Conservation (phyloP, 805 yeast genomes). For the Pichia thaimueangensis region DNA sequence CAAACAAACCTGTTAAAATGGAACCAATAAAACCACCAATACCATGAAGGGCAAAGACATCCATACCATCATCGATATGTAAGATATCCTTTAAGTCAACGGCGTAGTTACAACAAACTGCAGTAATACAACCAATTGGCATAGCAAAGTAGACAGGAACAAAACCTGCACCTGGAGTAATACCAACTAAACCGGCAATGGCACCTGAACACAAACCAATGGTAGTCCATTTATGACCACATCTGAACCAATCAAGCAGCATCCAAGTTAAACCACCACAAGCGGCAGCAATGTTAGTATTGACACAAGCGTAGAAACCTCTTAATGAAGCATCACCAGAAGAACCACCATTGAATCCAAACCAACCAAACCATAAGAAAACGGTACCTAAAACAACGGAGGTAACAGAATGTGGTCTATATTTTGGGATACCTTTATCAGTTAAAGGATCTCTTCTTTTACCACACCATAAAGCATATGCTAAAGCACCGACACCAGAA, state of each 20-base stretch:
- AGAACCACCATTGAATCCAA: constrained; percentile 98
- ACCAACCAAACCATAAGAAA: constrained; percentile 98
- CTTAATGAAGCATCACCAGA: constrained; percentile 90
- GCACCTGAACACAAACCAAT: constrained; percentile 94
- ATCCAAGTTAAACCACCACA: constrained; percentile 92
- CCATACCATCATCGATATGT: constrained; percentile 89
- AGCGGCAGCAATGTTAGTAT: constrained; percentile 92
- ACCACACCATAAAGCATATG: constrained; percentile 88
- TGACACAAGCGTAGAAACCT: constrained; percentile 89
- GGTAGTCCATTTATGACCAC: constrained; percentile 86
- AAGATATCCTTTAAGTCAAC: constrained; percentile 70
- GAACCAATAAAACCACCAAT: constrained; percentile 88
- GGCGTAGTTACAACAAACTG: constrained; percentile 74
- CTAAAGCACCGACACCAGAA: constrained; percentile 91
- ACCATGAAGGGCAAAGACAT: constrained; percentile 90
- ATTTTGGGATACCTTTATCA: constrained; percentile 67
- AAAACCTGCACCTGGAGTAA: constrained; percentile 95
- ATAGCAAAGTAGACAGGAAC: constrained; percentile 90
- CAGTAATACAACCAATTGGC: constrained; percentile 75
- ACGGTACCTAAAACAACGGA: constrained; percentile 89
- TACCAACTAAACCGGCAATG: constrained; percentile 88
- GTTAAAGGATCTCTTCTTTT: constrained; percentile 82
- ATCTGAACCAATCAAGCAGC: constrained; percentile 81
- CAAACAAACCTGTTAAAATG: constrained; percentile 82
- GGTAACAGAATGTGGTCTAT: constrained; percentile 90